phyloP scores from a whole-genome alignment of 805 yeast genomes.

The Yamadazyma insecticola region DNA sequence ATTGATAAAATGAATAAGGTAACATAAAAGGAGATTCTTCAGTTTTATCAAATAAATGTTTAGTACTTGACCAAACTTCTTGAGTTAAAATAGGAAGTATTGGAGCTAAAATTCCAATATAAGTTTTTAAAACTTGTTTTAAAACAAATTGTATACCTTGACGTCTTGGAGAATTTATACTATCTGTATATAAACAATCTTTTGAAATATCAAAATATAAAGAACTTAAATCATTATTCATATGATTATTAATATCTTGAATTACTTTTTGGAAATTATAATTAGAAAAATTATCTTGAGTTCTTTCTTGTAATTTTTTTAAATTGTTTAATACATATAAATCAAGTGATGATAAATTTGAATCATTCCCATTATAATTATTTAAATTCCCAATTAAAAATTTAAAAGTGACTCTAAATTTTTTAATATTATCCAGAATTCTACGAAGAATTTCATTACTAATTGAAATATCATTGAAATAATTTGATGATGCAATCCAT shows the following conservation, averaged over 20 bases:
- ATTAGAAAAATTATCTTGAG: slow-evolving; percentile 43
- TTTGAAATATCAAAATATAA: slow-evolving; percentile 83
- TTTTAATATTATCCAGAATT: slow-evolving; percentile 76
- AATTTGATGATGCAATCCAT: slow-evolving; percentile 88
- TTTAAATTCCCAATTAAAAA: slow-evolving; percentile 75
- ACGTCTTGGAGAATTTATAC: slow-evolving; percentile 42
- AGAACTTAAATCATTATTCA: slow-evolving; percentile 74
- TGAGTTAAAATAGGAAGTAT: slow-evolving; percentile 80
- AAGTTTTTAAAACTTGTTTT: slow-evolving; percentile 51
- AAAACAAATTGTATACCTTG: slow-evolving; percentile 65
- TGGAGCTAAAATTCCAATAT: slow-evolving; percentile 71
- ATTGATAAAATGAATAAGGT: slow-evolving; percentile 35
- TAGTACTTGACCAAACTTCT: slow-evolving; percentile 74
- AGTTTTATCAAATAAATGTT: slow-evolving; percentile 18
- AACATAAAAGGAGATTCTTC: slow-evolving; percentile 43
- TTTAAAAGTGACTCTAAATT: slow-evolving; percentile 74
- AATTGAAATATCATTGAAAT: slow-evolving; percentile 71
- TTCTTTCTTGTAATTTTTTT: slow-evolving; percentile 37
- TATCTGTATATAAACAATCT: slow-evolving; percentile 78
- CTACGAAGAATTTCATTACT: slow-evolving; percentile 70
- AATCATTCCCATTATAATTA: slow-evolving; percentile 13
- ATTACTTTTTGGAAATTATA: slow-evolving; percentile 70
- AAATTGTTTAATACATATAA: slow-evolving; percentile 57
- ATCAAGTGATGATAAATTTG: slow-evolving; percentile 46
- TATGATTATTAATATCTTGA: slow-evolving; percentile 61